phyloP scores from a whole-genome alignment of 148 eudicot genomes.

The Diospyros lotus region DNA sequence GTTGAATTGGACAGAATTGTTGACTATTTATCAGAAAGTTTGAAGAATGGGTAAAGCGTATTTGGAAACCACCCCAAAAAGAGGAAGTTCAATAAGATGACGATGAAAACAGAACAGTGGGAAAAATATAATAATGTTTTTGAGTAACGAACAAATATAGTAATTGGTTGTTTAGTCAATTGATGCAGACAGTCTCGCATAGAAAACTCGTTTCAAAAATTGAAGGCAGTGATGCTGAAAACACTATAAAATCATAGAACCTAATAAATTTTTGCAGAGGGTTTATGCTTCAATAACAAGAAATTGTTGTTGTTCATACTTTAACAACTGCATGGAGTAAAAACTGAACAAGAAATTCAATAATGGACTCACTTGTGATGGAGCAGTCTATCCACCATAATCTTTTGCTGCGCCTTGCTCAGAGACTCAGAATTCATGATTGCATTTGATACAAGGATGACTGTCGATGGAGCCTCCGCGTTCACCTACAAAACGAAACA shows the following conservation, averaged over 20 bases:
- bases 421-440: constrained; percentile 70
- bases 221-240: too few species aligned
- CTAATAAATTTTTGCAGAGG: not conserved
- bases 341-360: not conserved
- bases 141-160: too few species aligned
- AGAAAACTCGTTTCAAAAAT: too few species aligned
- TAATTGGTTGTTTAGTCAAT: too few species aligned
- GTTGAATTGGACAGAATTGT: too few species aligned
- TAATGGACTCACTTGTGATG: constrained; percentile 37
- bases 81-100: too few species aligned
- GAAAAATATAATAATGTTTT: too few species aligned
- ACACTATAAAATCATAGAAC: not conserved
- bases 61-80: too few species aligned
- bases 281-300: not conserved
- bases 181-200: too few species aligned
- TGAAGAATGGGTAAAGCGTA: too few species aligned
- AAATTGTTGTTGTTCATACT: not conserved
- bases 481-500: constrained; percentile 48
- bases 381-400: constrained; percentile 68
- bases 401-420: constrained; percentile 65
- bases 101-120: too few species aligned
- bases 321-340: not conserved
- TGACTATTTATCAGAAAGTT: too few species aligned
- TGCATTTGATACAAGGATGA: constrained; percentile 72
- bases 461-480: constrained; percentile 59